A percentile compares a stretch with the other conserved stretches of the same genome.
Evolutionary conservation across 768 basidiomycete species (phyloP).

Genomic region (Tulasnella sp.): DNA sequence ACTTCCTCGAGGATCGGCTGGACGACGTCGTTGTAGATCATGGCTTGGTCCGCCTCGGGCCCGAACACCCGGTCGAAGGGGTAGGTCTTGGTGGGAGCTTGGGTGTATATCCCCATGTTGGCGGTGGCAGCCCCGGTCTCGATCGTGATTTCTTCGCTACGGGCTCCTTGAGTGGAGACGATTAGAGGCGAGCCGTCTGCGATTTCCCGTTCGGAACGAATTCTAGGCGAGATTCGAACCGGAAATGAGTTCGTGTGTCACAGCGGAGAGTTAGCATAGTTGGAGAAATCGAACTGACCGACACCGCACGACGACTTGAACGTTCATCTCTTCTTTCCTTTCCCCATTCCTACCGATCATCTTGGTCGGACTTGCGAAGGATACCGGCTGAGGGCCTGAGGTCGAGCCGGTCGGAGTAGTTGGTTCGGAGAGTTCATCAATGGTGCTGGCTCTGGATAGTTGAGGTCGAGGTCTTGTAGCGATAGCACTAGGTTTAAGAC

Average conservation of each 20-base stretch:
- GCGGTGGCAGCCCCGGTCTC: conserved; percentile 62
- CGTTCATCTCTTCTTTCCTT: conserved; percentile 55
- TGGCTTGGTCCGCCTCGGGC: conserved; percentile 88
- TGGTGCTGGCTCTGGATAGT: neutral
- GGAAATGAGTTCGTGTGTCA: too few species aligned
- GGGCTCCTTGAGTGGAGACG: conserved; percentile 64
- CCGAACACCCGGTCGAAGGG: conserved; percentile 95
- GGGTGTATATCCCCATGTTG: conserved; percentile 58
- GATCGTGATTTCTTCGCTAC: conserved; percentile 64
- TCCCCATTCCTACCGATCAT: neutral
- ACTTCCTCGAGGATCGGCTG: conserved; percentile 88
- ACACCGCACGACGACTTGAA: conserved; percentile 87
- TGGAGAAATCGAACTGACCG: conserved; percentile 33
- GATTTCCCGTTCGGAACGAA: conserved; percentile 72
- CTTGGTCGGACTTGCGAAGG: neutral
- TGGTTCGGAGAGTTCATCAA: neutral
- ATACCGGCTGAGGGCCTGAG: neutral
- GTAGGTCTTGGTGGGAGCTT: conserved; percentile 76
- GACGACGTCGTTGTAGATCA: conserved; percentile 91
- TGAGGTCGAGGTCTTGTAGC: neutral
- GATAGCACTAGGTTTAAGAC: neutral
- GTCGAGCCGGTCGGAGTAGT: neutral
- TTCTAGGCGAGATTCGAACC: conserved; percentile 19
- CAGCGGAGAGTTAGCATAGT: too few species aligned
- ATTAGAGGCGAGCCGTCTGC: conserved; percentile 81